These are phyloP conservation scores for Trypanosoma mega DNA, from an alignment of 208 protist genomes.

Conservation along the genomic window DNA sequence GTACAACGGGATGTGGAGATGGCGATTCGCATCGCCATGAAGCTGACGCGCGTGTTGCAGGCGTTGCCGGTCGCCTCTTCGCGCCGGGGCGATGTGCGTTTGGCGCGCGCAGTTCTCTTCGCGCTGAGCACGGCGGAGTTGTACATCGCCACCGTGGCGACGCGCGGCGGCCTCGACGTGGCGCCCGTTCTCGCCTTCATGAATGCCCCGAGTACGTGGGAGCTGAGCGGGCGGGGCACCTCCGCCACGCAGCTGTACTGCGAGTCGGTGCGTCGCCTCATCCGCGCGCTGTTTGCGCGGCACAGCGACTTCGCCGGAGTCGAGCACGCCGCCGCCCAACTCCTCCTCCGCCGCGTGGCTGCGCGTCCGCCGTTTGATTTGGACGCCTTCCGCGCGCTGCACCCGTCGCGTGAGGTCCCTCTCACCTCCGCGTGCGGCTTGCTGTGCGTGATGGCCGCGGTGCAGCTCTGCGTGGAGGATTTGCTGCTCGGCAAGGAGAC, in stretches of 20 bases:
- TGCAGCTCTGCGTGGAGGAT: constrained; percentile 35
- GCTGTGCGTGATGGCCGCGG: constrained; percentile 39
- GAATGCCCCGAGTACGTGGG: constrained; percentile 39
- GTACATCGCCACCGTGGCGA: constrained; percentile 34
- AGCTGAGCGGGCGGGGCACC: constrained; percentile 45
- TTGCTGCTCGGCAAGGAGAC: constrained; percentile 26
- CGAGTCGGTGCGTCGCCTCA: constrained; percentile 30
- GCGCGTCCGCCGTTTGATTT: constrained; percentile 48
- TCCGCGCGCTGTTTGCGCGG: constrained; percentile 36
- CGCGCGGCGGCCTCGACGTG: constrained; percentile 37
- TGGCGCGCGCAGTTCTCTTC: constrained; percentile 37
- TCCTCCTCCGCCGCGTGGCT: constrained; percentile 48
- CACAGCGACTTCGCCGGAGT: constrained; percentile 47
- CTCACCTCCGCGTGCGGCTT: constrained; percentile 35
- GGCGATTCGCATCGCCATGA: constrained; percentile 32
- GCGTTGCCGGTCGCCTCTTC: not conserved
- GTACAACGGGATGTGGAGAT: constrained; percentile 51
- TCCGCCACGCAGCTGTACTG: constrained; percentile 53
- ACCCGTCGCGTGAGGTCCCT: constrained; percentile 15
- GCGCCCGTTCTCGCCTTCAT: constrained; percentile 47
- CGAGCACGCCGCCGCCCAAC: constrained; percentile 33
- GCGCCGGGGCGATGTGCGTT: not conserved
- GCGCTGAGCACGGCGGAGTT: constrained; percentile 29
- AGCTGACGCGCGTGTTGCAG: constrained; percentile 27
- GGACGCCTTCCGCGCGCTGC: constrained; percentile 38